Conservation (phyloP, 306 rosid genomes). For the Lathyrus aphaca region DNA sequence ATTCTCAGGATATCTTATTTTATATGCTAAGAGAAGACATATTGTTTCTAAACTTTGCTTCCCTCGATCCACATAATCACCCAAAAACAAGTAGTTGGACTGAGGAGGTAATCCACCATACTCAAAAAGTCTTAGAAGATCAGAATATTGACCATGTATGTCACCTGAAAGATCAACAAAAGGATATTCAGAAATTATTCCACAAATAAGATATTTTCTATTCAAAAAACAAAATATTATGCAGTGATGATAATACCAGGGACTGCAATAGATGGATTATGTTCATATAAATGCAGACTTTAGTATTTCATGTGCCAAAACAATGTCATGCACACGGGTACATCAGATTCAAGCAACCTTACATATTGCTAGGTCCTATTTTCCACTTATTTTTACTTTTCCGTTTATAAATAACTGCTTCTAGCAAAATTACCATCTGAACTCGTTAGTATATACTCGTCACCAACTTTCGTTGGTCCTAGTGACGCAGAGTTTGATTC, state of each 20-base stretch:
- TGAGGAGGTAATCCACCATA: slow-evolving; percentile 85
- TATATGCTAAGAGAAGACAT: slow-evolving; percentile 52
- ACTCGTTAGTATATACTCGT: slow-evolving; percentile 22
- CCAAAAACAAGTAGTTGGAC: slow-evolving; percentile 77
- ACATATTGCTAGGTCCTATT: neutral
- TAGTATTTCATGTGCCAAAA: slow-evolving; percentile 21
- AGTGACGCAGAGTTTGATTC: neutral
- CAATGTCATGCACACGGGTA: slow-evolving; percentile 8
- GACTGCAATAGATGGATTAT: slow-evolving; percentile 17
- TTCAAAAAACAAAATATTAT: neutral
- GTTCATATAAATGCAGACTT: slow-evolving; percentile 24
- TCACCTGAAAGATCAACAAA: slow-evolving; percentile 62
- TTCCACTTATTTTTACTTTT: neutral
- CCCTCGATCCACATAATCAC: slow-evolving; percentile 66
- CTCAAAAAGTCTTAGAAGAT: slow-evolving; percentile 67
- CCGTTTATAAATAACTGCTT: slow-evolving; percentile 3
- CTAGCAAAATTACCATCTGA: slow-evolving; percentile 26
- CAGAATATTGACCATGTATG: slow-evolving; percentile 84
- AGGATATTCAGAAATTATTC: slow-evolving; percentile 20
- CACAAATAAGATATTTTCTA: slow-evolving; percentile 8
- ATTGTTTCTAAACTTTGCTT: slow-evolving; percentile 61
- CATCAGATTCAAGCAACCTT: slow-evolving; percentile 20
- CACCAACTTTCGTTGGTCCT: neutral
- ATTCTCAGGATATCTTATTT: slow-evolving; percentile 52
- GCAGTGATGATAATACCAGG: slow-evolving; percentile 18